Base-by-base conservation (phyloP, 768 basidiomycete species). In the Hericium rajendrae region DNA sequence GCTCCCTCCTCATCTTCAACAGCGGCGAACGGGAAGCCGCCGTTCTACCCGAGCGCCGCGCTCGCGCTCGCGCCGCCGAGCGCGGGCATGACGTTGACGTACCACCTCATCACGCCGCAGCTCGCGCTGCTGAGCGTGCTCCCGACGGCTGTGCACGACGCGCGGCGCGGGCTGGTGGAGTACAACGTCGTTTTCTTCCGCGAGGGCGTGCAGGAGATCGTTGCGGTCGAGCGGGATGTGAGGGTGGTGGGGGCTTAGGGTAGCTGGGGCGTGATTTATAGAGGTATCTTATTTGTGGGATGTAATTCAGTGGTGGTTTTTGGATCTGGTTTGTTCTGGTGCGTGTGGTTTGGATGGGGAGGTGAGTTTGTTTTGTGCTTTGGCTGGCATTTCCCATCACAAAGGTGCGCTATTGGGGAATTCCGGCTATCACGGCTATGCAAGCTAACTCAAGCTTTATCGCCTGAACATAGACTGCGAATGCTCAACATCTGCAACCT, bases 111-210 rank as follows among this genome's bases (percentile, higher is more conserved):
- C 62, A 90, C 88, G 56, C 79, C 80, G 57, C 82, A 80, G 56
- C 77, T 89, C 22, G 84, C 84, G 13, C 73, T 88, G 52, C 72
- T 93, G 54, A 86, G 88, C 2, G 72, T 92, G 53, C 67, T 93
- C 16, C 87, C 87, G 26, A 86, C 88, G 2, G 73, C 77, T 37
- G 82, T 88, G 50, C 91, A 81, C 62, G 86, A 91, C 54, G 77
- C 80, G 59, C 77, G 85, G 55, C 76, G 88, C 16, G 88, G 88
- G 20, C 73, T 92, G 49, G 74, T 94, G 32, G 91, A 94, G 66
- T 92, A 86, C 71, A 94, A 94, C 64, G 85, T 93, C 2, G 85
- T 90, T 39, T 91, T 84, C 70, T 88, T 94, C 67, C 71, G 91
- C 64, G 85, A 84, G 68, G 91, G 91, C 0, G 80, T 91, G 51